Evolutionary conservation across 441 rosid genomes (phyloP), one percentile per base, ranked within the genome.

Genomic region (Flueggea neowawraea): DNA sequence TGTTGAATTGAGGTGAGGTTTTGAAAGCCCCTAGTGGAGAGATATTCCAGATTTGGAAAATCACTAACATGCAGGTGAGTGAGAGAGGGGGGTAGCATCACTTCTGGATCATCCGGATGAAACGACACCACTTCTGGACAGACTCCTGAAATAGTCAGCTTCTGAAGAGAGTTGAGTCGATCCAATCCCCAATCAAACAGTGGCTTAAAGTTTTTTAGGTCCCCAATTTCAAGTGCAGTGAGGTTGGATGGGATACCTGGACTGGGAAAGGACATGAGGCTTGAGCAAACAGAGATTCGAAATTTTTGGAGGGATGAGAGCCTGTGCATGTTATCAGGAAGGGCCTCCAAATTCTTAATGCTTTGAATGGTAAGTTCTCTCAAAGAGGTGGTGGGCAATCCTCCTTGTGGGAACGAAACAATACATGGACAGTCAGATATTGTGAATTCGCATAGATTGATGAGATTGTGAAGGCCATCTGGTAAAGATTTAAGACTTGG

Each of bases 31-130:
- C 5, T 57, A 16, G 59, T 41, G 16, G 63, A 33, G 9, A 69
- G 43, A 41, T 5, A 31, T 52, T 69, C 31, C 31, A 69, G 57
- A 8, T 45, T 58, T 1, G 41, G 68, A 10, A 58, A 63, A 1
- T 32, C 31, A 3, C 0, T 2, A 47, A 69, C 52, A 13, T 1
- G 0, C 39, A 63, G 13, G 0, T 16, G 0, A 5, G 5, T 53
- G 2, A 69, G 63, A 58, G 59, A 44, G 6, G 54, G 3, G 15
- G 73, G 68, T 31, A 63, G 52, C 58, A n/a, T 28, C 33, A 63
- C 52, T 58, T 31, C 51, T 28, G 31, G 63, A 57, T 14, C 43
- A 22, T 54, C 22, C 0, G 15, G 31, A 57, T 47, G 72, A 5
- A 69, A 57, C 5, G 62, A 56, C 13, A 50, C 58, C 16, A 9